Evolutionary conservation across 768 basidiomycete genomes (phyloP).

Genomic region (Hypholoma sublateritium): DNA sequence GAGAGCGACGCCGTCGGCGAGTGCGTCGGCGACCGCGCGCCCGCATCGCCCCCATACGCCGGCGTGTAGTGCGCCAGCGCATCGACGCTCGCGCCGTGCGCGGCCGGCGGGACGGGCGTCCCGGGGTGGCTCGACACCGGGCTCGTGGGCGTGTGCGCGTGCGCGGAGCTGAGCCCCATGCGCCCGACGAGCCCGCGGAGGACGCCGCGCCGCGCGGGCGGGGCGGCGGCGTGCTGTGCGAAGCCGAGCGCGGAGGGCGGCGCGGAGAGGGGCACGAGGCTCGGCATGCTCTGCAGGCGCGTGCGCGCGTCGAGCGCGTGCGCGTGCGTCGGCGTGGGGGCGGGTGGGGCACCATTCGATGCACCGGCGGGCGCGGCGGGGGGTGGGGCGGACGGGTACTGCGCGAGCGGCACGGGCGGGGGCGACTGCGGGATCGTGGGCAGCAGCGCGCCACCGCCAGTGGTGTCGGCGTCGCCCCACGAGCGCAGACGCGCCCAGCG

Average conservation of each 20-base stretch:
- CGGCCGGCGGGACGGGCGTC: conserved; percentile 3
- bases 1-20: conserved; percentile 11
- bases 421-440: not conserved
- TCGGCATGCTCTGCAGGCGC: conserved; percentile 21
- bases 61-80: not conserved
- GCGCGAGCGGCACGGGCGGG: not conserved
- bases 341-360: too few species aligned
- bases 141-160: not conserved
- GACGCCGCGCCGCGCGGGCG: conserved; percentile 7
- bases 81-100: not conserved
- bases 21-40: conserved; percentile 4
- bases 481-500: conserved; percentile 2
- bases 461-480: not conserved
- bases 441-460: not conserved
- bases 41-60: not conserved
- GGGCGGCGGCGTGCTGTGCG: not conserved
- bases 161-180: conserved; percentile 15
- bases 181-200: conserved; percentile 24
- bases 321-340: not conserved
- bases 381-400: too few species aligned
- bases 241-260: not conserved
- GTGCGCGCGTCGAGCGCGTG: not conserved
- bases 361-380: not conserved
- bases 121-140: conserved; percentile 8
- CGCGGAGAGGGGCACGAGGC: conserved; percentile 6